phyloP scores from a whole-genome alignment of 1,284 basidiomycete genomes.

The Mrakiaceae sp. region DNA sequence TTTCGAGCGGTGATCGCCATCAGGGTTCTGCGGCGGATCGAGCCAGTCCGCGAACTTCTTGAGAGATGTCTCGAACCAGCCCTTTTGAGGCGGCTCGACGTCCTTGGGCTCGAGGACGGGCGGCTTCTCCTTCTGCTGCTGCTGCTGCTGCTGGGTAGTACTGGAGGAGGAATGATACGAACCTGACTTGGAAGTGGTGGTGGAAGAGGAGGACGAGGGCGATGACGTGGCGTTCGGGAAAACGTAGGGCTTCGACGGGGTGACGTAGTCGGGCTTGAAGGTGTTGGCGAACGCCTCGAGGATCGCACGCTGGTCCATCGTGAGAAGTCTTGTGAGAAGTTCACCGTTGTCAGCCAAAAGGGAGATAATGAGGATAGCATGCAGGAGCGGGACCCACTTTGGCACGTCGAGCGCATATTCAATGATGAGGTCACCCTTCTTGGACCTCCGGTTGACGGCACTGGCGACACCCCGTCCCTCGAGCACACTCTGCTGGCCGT shows the following conservation, averaged over 20 bases:
- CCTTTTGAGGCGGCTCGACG: background rate
- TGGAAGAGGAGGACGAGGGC: background rate
- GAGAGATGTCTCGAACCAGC: slow-evolving; percentile 1
- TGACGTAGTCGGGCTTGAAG: background rate
- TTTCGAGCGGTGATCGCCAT: too few species aligned
- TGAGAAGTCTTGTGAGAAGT: slow-evolving; percentile 52
- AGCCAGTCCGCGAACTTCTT: slow-evolving; percentile 7
- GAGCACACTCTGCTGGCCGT: slow-evolving; percentile 92
- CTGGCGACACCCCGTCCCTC: slow-evolving; percentile 75
- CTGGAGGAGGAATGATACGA: background rate
- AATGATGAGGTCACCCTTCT: slow-evolving; percentile 73
- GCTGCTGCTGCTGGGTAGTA: too few species aligned
- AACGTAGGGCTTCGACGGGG: background rate
- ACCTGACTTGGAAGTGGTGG: background rate
- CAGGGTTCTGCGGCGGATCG: background rate
- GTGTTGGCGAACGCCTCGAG: slow-evolving; percentile 76
- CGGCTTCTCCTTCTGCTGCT: too few species aligned
- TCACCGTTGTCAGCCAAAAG: slow-evolving; percentile 19
- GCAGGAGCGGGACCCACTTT: slow-evolving; percentile 46
- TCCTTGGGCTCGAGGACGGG: background rate
- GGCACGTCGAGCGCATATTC: slow-evolving; percentile 81
- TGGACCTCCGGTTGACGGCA: slow-evolving; percentile 23
- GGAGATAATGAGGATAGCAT: slow-evolving; percentile 8
- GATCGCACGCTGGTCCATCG: slow-evolving; percentile 71
- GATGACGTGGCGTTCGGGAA: background rate